phyloP scores from a whole-genome alignment of 768 basidiomycete genomes.

The Pulveroboletus sp. region DNA sequence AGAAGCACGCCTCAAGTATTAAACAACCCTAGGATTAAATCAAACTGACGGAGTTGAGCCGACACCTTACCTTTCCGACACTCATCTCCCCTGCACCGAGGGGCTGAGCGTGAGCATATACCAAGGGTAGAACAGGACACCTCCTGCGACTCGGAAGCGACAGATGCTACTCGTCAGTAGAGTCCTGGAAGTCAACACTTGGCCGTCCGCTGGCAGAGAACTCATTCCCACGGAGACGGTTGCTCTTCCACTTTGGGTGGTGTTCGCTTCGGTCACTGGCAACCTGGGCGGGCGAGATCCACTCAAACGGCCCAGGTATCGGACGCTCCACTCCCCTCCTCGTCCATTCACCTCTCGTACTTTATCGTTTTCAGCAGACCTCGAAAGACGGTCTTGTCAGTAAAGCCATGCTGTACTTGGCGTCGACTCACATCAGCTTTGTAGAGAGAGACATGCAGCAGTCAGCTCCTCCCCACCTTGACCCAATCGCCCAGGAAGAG shows the following conservation, averaged over 20 bases:
- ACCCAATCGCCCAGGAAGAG: slow-evolving; percentile 23
- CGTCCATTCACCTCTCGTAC: neutral
- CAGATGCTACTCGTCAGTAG: no score
- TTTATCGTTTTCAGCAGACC: slow-evolving; percentile 5
- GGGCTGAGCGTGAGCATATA: neutral
- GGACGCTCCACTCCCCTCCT: neutral
- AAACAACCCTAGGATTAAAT: neutral
- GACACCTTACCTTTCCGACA: neutral
- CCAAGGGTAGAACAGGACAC: no score
- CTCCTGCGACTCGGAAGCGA: neutral
- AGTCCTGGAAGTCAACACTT: neutral
- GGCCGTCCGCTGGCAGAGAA: neutral
- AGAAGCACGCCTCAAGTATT: neutral
- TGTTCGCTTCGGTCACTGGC: slow-evolving; percentile 1
- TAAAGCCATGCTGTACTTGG: slow-evolving; percentile 13
- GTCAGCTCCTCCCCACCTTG: slow-evolving; percentile 8
- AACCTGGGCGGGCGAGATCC: neutral
- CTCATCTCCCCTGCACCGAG: no score
- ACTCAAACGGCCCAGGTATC: neutral
- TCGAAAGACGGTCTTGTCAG: slow-evolving; percentile 24
- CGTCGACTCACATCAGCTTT: slow-evolving; percentile 17
- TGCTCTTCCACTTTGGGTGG: slow-evolving; percentile 8
- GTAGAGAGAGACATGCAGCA: slow-evolving; percentile 23
- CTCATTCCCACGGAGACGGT: slow-evolving; percentile 9
- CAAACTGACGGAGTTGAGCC: neutral